Base-by-base conservation (phyloP, 805 yeast species). In the Candida wancherniae region DNA sequence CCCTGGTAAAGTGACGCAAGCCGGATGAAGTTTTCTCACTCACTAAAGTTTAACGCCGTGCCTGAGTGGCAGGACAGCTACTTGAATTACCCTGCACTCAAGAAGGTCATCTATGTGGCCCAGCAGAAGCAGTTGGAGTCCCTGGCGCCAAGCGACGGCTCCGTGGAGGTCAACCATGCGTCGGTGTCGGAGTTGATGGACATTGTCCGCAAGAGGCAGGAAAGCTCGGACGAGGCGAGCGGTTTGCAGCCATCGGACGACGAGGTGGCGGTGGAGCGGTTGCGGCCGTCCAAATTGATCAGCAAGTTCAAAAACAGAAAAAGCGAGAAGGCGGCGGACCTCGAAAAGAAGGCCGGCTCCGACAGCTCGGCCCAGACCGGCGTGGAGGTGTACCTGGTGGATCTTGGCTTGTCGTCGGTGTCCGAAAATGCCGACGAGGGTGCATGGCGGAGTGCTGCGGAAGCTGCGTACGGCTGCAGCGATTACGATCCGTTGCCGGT, bases 81-180 rank as follows among this genome's bases (percentile, higher is more conserved):
- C 38, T 45, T 70, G 38, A 58, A 65, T 34, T 69, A 70, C 40
- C 60, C 69, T 6, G 65, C 67, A 8, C 54, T 79, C 42, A 79
- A 79, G 47, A 75, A 76, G 45, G 47, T 65, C 18, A 70, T 77
- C 20, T 78, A 79, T 47, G 58, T 65, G 39, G 60, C 79, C 21
- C 81, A 76, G 35, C 59, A 60, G 34, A 55, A 53, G 20, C 67
- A 61, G 37, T 34, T 57, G 14, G 45, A 44, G 22, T 39, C 28
- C 22, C 38, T 24, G 22, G 47, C 38, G 16, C 56, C 60, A n/a
- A 43, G 43, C 24, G 58, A 55, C 22, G 57, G 57, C 7, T 39
- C 42, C 22, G 32, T 40, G 10, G 39, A 48, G 10, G 39, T 41
- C 11, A 48, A 49, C 37, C 37, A 35, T 5, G 49, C 54, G 9